A percentile compares a stretch with the other conserved stretches of the same genome.
Conservation (phyloP, 345 rosid species). For the Cardamine occulta region DNA sequence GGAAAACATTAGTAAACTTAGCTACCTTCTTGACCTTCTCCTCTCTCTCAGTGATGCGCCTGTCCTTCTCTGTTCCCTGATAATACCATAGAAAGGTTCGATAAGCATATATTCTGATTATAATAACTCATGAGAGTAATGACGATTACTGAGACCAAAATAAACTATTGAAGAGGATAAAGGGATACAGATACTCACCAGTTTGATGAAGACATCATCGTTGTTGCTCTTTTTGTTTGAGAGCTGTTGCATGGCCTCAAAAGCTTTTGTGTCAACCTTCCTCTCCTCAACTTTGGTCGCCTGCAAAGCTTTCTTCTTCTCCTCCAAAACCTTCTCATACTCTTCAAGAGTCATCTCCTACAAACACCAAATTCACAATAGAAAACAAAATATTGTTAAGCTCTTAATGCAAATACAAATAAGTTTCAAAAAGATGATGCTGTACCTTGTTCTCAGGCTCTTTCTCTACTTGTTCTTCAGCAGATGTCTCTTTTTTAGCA, state of each 20-base stretch:
- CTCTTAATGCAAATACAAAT: not conserved
- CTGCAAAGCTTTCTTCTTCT: conserved; percentile 66
- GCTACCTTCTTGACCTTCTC: conserved; percentile 65
- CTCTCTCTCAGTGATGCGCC: conserved; percentile 59
- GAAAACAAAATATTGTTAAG: not conserved
- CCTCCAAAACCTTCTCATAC: conserved; percentile 77
- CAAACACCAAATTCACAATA: not conserved
- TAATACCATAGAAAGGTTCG: not conserved
- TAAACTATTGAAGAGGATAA: not conserved
- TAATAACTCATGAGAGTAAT: not conserved
- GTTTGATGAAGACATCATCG: conserved; percentile 63
- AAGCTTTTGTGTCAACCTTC: conserved; percentile 66
- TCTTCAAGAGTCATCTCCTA: conserved; percentile 93
- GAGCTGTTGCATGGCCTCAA: conserved; percentile 72
- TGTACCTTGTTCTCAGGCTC: conserved; percentile 64
- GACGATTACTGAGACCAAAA: not conserved
- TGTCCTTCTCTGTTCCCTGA: conserved; percentile 77
- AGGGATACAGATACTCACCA: conserved; percentile 46
- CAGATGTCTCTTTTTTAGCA: conserved; percentile 50
- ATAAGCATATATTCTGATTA: not conserved
- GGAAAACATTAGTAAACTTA: conserved; percentile 25
- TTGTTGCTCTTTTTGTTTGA: conserved; percentile 62
- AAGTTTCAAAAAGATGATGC: not conserved
- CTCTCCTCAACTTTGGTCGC: conserved; percentile 63
- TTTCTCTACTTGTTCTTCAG: conserved; percentile 43